Evolutionary conservation across 2,329 filamentous ascomycete species (phyloP).

Genomic region (Fusarium sp.): DNA sequence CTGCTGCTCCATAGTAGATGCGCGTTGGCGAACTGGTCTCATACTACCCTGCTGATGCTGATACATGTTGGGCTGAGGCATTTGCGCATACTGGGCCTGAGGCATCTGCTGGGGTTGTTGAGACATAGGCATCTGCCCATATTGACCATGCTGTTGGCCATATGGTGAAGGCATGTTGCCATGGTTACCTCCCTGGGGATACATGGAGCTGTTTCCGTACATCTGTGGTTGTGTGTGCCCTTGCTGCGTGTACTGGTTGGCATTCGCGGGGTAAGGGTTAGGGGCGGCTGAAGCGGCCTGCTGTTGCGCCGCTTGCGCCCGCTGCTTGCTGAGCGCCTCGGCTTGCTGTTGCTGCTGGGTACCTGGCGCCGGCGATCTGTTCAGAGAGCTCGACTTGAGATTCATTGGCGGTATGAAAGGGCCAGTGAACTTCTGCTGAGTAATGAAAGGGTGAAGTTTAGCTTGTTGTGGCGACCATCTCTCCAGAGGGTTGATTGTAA

Average conservation of each 20-base stretch:
- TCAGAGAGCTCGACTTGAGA: slow-evolving; percentile 85
- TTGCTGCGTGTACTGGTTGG: slow-evolving; percentile 61
- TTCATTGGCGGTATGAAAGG: slow-evolving; percentile 98
- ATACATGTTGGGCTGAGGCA: slow-evolving; percentile 68
- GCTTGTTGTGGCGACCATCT: slow-evolving; percentile 98
- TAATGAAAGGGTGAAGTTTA: slow-evolving; percentile 97
- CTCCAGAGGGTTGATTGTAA: slow-evolving; percentile 96
- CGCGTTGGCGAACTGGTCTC: slow-evolving; percentile 84
- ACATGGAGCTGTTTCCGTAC: slow-evolving; percentile 87
- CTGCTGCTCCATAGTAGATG: slow-evolving; percentile 96
- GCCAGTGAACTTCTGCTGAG: slow-evolving; percentile 95
- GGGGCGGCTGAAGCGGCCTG: slow-evolving; percentile 77
- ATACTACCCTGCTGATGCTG: slow-evolving; percentile 72
- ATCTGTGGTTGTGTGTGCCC: slow-evolving; percentile 70
- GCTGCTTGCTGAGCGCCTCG: slow-evolving; percentile 92
- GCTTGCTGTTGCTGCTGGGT: slow-evolving; percentile 97
- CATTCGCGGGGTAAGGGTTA: slow-evolving; percentile 69
- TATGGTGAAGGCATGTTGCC: slow-evolving; percentile 77
- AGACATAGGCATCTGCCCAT: slow-evolving; percentile 79
- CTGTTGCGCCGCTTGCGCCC: slow-evolving; percentile 77
- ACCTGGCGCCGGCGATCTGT: slow-evolving; percentile 89
- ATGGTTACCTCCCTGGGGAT: slow-evolving; percentile 67
- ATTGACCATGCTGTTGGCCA: slow-evolving; percentile 75
- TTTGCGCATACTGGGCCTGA: slow-evolving; percentile 70
- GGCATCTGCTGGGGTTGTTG: slow-evolving; percentile 75